Percentiles rank a stretch among this genome's conserved stretches.
Conservation (phyloP, 192 early-diverging fungal genomes). For the Coemansia sp. region DNA sequence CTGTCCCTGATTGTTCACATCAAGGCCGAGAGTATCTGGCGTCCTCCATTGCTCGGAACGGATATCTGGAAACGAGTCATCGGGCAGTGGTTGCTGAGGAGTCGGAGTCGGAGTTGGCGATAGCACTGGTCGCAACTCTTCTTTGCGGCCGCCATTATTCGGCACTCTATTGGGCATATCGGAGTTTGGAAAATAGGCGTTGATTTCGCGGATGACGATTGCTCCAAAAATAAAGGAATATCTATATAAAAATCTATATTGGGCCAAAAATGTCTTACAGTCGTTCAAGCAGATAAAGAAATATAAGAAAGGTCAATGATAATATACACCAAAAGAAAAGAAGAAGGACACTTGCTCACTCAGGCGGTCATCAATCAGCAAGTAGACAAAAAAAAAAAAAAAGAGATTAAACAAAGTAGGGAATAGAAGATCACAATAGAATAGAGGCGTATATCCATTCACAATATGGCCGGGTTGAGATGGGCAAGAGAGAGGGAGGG, state of each 20-base stretch:
- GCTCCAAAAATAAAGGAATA: neutral
- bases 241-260: neutral
- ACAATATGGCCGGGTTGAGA: neutral
- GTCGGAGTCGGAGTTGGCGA: neutral
- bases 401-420: constrained; percentile 2
- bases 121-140: neutral
- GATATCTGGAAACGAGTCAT: constrained; percentile 17
- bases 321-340: constrained; percentile 4
- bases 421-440: neutral
- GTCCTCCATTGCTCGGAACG: constrained; percentile 5
- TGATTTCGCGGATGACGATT: neutral
- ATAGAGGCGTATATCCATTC: neutral
- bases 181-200: neutral
- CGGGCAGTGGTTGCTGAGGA: neutral
- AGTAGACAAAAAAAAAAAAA: constrained; percentile 1
- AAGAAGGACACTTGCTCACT: neutral
- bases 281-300: too few species aligned
- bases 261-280: too few species aligned
- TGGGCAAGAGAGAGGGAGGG: neutral
- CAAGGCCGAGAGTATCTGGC: constrained; percentile 1
- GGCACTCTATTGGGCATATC: constrained; percentile 1
- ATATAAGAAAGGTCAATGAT: neutral
- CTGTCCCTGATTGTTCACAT: neutral
- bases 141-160: neutral
- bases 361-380: constrained; percentile 4